Percentiles rank a stretch among this genome's conserved stretches.
Conservation (phyloP, 768 basidiomycete genomes). For the Mycena epipterygia region DNA sequence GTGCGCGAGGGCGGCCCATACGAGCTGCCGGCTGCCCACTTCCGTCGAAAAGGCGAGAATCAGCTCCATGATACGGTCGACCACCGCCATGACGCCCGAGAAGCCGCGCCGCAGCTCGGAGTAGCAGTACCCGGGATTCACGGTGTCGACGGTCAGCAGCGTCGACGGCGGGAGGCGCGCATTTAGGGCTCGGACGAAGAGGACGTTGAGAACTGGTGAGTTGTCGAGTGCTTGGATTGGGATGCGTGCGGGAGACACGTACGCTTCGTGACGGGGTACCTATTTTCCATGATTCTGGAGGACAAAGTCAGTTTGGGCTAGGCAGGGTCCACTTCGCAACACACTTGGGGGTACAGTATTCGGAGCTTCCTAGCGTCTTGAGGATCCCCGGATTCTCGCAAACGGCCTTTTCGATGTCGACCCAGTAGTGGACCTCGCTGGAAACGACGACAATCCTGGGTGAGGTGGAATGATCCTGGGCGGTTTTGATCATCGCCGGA, state of each 20-base stretch:
- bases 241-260: not conserved
- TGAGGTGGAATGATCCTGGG: conserved; percentile 9
- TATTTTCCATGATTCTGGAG: not conserved
- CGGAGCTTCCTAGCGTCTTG: conserved; percentile 30
- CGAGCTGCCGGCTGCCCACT: conserved; percentile 40
- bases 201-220: conserved; percentile 35
- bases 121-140: conserved; percentile 39
- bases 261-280: conserved; percentile 32
- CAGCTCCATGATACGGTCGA: conserved; percentile 7
- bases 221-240: not conserved
- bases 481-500: conserved; percentile 42
- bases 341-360: conserved; percentile 32
- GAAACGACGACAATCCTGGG: conserved; percentile 41
- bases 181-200: conserved; percentile 35
- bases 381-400: conserved; percentile 26
- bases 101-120: conserved; percentile 33
- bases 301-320: not conserved
- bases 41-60: conserved; percentile 37
- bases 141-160: conserved; percentile 31
- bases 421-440: conserved; percentile 39
- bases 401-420: not conserved
- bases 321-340: not conserved
- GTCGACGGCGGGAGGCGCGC: conserved; percentile 22
- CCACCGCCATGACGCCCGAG: not conserved
- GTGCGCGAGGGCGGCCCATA: conserved; percentile 33